These are phyloP conservation scores for Pulveroboletus sp. DNA, from an alignment of 768 basidiomycete species.

Conservation along the genomic window DNA sequence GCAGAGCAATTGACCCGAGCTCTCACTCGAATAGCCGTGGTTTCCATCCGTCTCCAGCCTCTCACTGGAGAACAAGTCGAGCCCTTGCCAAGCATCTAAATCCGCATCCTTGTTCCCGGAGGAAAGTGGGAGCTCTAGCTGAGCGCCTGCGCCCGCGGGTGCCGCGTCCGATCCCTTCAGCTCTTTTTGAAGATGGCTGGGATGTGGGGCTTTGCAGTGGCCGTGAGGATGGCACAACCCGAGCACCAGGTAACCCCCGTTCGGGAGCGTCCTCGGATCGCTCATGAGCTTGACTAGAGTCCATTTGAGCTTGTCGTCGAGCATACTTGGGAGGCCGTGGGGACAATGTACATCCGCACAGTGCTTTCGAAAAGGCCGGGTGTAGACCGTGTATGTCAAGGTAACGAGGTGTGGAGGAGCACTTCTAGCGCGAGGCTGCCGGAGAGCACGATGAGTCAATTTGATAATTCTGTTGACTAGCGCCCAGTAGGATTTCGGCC, in stretches of 20 bases:
- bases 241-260: conserved; percentile 5
- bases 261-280: neutral
- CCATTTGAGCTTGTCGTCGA: neutral
- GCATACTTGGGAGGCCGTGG: neutral
- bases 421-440: neutral
- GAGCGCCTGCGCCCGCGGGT: neutral
- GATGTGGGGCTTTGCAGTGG: neutral
- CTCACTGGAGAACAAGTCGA: neutral
- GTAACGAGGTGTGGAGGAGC: neutral
- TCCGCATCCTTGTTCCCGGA: neutral
- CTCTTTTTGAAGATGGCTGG: neutral
- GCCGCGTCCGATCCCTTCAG: conserved; percentile 2
- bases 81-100: neutral
- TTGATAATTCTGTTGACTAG: too few relatives aligned
- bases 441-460: too few relatives aligned
- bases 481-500: too few relatives aligned
- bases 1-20: accelerated
- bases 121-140: neutral
- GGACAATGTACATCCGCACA: too few relatives aligned
- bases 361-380: too few relatives aligned
- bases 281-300: neutral
- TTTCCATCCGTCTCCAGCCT: neutral
- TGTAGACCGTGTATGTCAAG: neutral
- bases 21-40: too few relatives aligned
- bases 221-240: conserved; percentile 32